Base-by-base conservation (phyloP, 148 eudicot genomes). In the Polygonum aviculare region DNA sequence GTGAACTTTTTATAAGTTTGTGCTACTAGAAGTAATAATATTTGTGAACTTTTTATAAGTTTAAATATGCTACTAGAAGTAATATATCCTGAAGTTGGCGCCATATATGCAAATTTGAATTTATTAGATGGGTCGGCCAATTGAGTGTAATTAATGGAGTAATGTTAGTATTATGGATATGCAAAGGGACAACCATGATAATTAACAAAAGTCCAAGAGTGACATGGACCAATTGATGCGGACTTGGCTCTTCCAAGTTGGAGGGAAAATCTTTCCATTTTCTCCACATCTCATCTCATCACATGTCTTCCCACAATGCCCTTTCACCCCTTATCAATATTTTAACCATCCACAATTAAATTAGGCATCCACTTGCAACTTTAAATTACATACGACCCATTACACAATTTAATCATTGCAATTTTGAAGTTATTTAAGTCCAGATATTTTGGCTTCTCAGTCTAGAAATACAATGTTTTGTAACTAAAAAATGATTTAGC, bases 181-280 rank as follows among this genome's bases (percentile, higher is more conserved):
- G 26, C 60, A 54, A 54, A 54, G 22, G 60, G 60, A 54, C 60
- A 54, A 54, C 60, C 26, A 54, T 54, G 60, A 5, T 54, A n/a
- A 54, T 54, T 54, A 54, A 54, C 60, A 54, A 54, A 54, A 54
- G 60, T 54, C 26, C 60, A 54, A 54, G 60, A 54, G 60, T 54
- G 60, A 54, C 59, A 16, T 18, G 59, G 59, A 52, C 60, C 60
- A 18, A 54, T 54, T 54, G 21, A 19, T 54, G n/a, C n/a, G 26
- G 60, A 54, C 6, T n/a, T 54, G 60, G 7, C 26, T n/a, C 60
- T 54, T 54, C 60, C 60, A 54, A 54, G 22, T n/a, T 54, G 60
- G 60, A 54, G 26, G 60, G 19, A 54, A 54, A 18, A 6, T 26
- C 57, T 51, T 54, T n/a, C 19, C 60, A 54, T 54, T 54, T 51